phyloP scores from a whole-genome alignment of 768 basidiomycete genomes.

The Suillus alpinus region DNA sequence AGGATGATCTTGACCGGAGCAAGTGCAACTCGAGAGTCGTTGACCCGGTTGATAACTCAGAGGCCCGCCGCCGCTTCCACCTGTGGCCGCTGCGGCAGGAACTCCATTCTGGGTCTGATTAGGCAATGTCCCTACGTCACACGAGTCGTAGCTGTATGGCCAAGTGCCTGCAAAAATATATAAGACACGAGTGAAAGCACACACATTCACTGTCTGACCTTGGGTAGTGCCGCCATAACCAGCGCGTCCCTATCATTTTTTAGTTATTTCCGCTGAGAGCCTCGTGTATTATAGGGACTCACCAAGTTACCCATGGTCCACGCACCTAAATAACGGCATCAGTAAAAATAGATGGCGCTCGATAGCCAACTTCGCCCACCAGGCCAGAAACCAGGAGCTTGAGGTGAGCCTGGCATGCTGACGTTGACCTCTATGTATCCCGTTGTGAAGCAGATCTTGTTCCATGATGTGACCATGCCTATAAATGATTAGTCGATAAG shows the following conservation, averaged over 20 bases:
- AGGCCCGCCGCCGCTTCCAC: conserved; percentile 43
- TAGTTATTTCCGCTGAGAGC: conserved; percentile 11
- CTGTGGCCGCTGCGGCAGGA: conserved; percentile 58
- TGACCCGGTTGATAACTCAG: conserved; percentile 87
- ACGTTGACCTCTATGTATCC: conserved; percentile 86
- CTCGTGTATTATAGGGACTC: conserved; percentile 17
- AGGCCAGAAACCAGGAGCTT: conserved; percentile 81
- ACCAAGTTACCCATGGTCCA: conserved; percentile 78
- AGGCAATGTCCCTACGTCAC: conserved; percentile 84
- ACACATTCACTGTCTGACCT: conserved; percentile 32
- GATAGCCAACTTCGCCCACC: conserved; percentile 43
- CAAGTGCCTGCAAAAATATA: conserved; percentile 39
- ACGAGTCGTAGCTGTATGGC: conserved; percentile 83
- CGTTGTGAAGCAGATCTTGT: conserved; percentile 92
- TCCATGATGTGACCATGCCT: conserved; percentile 85
- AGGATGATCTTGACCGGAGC: conserved; percentile 81
- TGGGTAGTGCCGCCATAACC: conserved; percentile 91
- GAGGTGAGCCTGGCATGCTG: conserved; percentile 65
- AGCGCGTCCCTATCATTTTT: conserved; percentile 63
- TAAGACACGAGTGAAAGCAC: conserved; percentile 5
- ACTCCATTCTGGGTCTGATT: conserved; percentile 70
- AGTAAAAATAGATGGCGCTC: conserved; percentile 3
- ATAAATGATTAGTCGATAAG: conserved; percentile 6
- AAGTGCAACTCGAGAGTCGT: conserved; percentile 84
- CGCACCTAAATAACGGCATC: conserved; percentile 35